phyloP scores from a whole-genome alignment of 805 yeast species.

The Kluyveromyces wickerhamii region DNA sequence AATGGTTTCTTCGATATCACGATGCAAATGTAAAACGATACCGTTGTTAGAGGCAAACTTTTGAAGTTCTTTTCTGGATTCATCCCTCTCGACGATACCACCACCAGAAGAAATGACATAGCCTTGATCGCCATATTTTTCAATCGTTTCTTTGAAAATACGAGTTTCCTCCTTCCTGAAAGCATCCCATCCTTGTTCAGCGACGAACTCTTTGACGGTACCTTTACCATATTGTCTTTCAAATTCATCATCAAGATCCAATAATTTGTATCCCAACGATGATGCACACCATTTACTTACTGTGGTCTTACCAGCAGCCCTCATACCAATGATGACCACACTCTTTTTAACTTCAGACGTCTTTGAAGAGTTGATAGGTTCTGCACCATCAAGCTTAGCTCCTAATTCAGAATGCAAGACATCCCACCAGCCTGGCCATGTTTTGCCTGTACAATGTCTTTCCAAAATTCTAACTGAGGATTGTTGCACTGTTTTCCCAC shows the following conservation, averaged over 20 bases:
- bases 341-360: conserved; percentile 27
- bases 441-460: conserved; percentile 89
- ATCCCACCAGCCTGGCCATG: conserved; percentile 99
- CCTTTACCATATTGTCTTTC: conserved; percentile 40
- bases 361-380: conserved; percentile 30
- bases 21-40: conserved; percentile 81
- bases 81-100: conserved; percentile 76
- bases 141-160: conserved; percentile 41
- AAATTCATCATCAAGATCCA: conserved; percentile 72
- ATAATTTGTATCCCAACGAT: conserved; percentile 52
- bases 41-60: conserved; percentile 53
- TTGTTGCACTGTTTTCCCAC: conserved; percentile 12
- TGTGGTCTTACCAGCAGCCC: conserved; percentile 95
- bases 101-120: conserved; percentile 92
- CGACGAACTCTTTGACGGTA: conserved; percentile 54
- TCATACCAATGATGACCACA: conserved; percentile 87
- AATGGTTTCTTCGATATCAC: conserved; percentile 76
- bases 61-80: conserved; percentile 58
- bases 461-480: conserved; percentile 69
- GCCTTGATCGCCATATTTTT: conserved; percentile 36
- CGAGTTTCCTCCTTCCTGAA: conserved; percentile 65
- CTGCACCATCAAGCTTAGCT: conserved; percentile 64
- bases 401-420: conserved; percentile 62
- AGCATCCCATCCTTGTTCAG: conserved; percentile 73
- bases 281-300: conserved; percentile 73